A percentile compares a stretch with the other conserved stretches of the same genome.
Conservation (phyloP, 2,329 filamentous ascomycete species). For the Ophiostoma australiae region DNA sequence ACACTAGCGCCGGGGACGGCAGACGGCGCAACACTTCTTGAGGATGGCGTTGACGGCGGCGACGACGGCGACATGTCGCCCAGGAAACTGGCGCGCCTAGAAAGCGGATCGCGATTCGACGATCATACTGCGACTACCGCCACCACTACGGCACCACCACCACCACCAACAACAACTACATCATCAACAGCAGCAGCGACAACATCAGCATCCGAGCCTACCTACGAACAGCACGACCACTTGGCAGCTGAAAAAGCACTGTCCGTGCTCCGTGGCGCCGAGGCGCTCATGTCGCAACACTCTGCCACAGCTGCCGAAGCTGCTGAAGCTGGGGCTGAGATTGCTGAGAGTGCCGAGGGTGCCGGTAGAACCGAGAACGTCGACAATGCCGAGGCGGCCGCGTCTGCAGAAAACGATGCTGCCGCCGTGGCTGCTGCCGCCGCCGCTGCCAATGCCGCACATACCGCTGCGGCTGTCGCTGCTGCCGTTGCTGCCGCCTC, state of each 20-base stretch:
- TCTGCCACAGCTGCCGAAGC: slow-evolving; percentile 28
- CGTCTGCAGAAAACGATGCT: slow-evolving; percentile 30
- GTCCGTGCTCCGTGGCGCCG: slow-evolving; percentile 26
- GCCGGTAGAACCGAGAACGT: slow-evolving; percentile 38
- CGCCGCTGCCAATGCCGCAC: slow-evolving; percentile 17
- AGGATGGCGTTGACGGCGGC: slow-evolving; percentile 22
- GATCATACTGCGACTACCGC: slow-evolving; percentile 8
- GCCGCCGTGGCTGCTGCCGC: slow-evolving; percentile 11
- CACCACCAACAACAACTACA: background rate
- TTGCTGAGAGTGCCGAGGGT: background rate
- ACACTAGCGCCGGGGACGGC: slow-evolving; percentile 19
- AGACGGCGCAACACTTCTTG: slow-evolving; percentile 25
- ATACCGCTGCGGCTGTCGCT: slow-evolving; percentile 12
- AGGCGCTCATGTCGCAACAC: slow-evolving; percentile 25
- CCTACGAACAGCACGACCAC: slow-evolving; percentile 35
- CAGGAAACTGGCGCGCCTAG: slow-evolving; percentile 50
- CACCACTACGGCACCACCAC: background rate
- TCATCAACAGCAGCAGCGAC: background rate
- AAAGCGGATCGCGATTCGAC: slow-evolving; percentile 30
- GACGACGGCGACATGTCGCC: slow-evolving; percentile 40
- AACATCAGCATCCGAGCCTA: background rate
- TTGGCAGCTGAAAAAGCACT: slow-evolving; percentile 52
- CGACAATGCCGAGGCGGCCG: slow-evolving; percentile 30
- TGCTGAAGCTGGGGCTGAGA: slow-evolving; percentile 29
- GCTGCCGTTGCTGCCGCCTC: slow-evolving; percentile 21